phyloP scores from a whole-genome alignment of 2,329 filamentous ascomycete species.

The Microcyclosporella mali region DNA sequence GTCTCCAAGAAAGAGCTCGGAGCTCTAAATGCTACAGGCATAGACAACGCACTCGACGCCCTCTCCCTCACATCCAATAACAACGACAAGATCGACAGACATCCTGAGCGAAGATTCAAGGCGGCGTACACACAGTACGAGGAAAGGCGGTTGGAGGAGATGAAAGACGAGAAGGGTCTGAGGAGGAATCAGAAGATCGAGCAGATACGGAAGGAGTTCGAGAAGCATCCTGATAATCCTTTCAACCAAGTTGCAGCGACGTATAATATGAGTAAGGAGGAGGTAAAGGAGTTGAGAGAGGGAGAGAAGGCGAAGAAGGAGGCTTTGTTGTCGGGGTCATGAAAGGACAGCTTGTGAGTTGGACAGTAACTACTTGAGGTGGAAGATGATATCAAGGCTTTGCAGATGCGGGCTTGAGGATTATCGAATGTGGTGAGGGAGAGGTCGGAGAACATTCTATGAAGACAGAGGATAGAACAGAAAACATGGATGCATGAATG shows the following conservation, averaged over 20 bases:
- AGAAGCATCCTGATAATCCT: constrained; percentile 89
- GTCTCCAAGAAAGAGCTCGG: constrained; percentile 42
- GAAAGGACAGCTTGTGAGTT: no score
- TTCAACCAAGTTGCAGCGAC: constrained; percentile 76
- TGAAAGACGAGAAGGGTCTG: constrained; percentile 77
- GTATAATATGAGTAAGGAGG: constrained; percentile 74
- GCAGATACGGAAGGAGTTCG: constrained; percentile 82
- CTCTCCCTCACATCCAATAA: constrained; percentile 59
- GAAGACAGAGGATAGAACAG: no score
- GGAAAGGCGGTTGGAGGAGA: constrained; percentile 73
- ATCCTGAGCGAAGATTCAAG: constrained; percentile 81
- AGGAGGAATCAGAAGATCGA: constrained; percentile 79
- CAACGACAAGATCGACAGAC: constrained; percentile 70
- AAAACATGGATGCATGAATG: no score
- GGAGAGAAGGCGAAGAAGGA: constrained; percentile 29
- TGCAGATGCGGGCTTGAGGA: no score
- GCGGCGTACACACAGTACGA: constrained; percentile 80
- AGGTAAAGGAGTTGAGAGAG: constrained; percentile 60
- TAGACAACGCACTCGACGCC: constrained; percentile 89
- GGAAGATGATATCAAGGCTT: no score
- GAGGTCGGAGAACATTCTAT: no score
- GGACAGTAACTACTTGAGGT: no score
- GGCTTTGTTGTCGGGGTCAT: constrained; percentile 13
- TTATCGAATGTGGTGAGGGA: no score
- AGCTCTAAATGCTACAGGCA: constrained; percentile 73